Percentiles rank a stretch among this genome's conserved stretches.
phyloP scores from a whole-genome alignment of 2,329 filamentous ascomycete genomes.

The Hypoxylon sp. region DNA sequence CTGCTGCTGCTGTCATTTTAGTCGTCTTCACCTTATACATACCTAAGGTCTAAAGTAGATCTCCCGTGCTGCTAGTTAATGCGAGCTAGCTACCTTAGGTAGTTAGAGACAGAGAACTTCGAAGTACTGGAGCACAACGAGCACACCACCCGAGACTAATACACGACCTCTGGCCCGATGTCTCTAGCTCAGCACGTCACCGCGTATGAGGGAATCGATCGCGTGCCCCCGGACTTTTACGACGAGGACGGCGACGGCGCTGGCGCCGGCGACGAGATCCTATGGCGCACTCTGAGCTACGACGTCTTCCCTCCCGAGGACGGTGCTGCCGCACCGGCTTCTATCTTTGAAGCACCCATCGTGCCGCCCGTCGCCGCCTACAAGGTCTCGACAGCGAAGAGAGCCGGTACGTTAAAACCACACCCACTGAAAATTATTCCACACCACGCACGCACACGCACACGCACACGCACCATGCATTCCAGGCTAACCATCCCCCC shows the following conservation, averaged over 20 bases:
- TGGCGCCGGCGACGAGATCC: conserved; percentile 33
- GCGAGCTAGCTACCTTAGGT: no score
- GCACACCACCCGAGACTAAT: no score
- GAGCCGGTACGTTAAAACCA: conserved; percentile 45
- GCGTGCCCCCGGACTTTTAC: conserved; percentile 45
- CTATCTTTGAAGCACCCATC: conserved; percentile 36
- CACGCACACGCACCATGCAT: no score
- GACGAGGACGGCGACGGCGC: conserved; percentile 39
- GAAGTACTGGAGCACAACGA: no score
- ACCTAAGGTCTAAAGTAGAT: no score
- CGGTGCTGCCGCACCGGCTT: conserved; percentile 46
- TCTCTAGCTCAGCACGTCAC: conserved; percentile 59
- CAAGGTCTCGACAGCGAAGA: conserved; percentile 47
- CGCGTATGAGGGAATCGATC: conserved; percentile 57
- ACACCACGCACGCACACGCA: no score
- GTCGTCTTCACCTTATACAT: no score
- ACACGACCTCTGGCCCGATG: no score
- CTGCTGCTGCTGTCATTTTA: not conserved
- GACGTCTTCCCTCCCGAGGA: conserved; percentile 46
- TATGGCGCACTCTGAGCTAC: conserved; percentile 49
- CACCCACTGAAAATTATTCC: no score
- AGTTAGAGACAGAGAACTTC: no score
- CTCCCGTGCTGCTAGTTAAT: no score
- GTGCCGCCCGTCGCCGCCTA: conserved; percentile 50
- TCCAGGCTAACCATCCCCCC: no score